Evolutionary conservation across 2,329 filamentous ascomycete species (phyloP), one percentile per base, ranked within the genome.

Genomic region (Hypoxylon sp.): DNA sequence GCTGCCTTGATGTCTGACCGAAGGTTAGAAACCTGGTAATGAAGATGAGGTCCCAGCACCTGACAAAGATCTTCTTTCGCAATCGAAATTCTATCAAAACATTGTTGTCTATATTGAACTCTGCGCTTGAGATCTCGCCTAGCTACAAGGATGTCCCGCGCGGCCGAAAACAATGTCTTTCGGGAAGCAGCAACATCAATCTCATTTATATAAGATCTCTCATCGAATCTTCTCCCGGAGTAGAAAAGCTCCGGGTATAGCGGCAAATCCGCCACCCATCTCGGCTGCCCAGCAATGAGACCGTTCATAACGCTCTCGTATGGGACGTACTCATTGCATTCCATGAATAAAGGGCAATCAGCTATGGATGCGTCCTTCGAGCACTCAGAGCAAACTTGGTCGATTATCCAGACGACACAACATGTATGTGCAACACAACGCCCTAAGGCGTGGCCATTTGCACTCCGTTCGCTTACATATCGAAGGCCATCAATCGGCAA

Each of bases 341-440:
- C 33, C 33, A 37, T 37, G 33, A 37, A 37, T 10, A 14, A 37
- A 13, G 33, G 33, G 11, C 33, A 37, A 13, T 37, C 33, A 37
- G 4, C 13, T 37, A 37, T 14, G 4, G 11, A 7, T 25, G 44
- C 25, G 10, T 48, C 20, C 25, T 48, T 11, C 20, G 25, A 51
- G 6, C 27, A 51, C 48, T 20, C 2, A 51, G 48, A 13, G 20
- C 48, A 51, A 14, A 17, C 10, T 20, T 51, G 25, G 10, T 51
- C 27, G 2, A 31, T 51, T 51, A 13, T 51, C 48, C 27, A 51
- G 13, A n/a, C 48, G n/a, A 51, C 20, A 33, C 48, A 51, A 13
- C 48, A 51, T 25, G 48, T 51, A 42, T 55, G 35, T 13, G 2
- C 4, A 20, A 27, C 20, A 22, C 33, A 55, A 27, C 10, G 17